Evolutionary conservation across 2,329 filamentous ascomycete genomes (phyloP).

Genomic region (Hymenoscyphus occultus): DNA sequence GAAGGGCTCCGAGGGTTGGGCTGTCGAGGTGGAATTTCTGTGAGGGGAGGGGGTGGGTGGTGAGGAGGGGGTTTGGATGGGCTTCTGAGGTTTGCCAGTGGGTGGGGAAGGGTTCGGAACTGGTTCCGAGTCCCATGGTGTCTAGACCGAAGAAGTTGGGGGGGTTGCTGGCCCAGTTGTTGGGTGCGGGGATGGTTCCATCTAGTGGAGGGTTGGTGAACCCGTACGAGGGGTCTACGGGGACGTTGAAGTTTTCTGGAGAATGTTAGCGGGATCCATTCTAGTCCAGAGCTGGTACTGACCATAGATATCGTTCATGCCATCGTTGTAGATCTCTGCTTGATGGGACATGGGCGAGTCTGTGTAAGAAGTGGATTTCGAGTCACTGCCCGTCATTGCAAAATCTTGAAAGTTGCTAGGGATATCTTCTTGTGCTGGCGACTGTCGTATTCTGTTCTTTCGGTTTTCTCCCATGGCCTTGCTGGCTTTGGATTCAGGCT

Average conservation of each 20-base stretch:
- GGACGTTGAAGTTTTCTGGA: constrained; percentile 6
- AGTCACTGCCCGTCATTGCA: constrained; percentile 3
- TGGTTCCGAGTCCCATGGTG: not conserved
- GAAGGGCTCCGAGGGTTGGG: constrained; percentile 2
- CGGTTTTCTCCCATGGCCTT: constrained; percentile 4
- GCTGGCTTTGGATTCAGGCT: not conserved
- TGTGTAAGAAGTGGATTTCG: constrained; percentile 8
- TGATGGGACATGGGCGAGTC: constrained; percentile 9
- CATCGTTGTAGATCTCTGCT: constrained; percentile 4
- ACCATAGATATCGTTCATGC: constrained; percentile 10
- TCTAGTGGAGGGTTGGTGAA: not conserved
- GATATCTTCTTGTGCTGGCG: not conserved
- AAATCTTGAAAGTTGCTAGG: not conserved
- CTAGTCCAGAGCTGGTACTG: not conserved
- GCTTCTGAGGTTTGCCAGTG: constrained; percentile 6
- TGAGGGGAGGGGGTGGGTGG: not conserved
- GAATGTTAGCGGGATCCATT: not conserved
- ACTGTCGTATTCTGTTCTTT: not conserved
- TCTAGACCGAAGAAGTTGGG: not conserved
- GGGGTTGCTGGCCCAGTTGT: constrained; percentile 3
- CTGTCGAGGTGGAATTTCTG: not conserved
- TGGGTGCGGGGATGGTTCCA: not conserved
- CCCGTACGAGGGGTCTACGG: constrained; percentile 4
- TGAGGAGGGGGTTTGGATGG: not conserved
- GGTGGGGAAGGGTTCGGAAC: not conserved